Evolutionary conservation across 169 alveolate species (phyloP), one percentile per base, ranked within the genome.

Genomic region (Plasmodium reichenowi): DNA sequence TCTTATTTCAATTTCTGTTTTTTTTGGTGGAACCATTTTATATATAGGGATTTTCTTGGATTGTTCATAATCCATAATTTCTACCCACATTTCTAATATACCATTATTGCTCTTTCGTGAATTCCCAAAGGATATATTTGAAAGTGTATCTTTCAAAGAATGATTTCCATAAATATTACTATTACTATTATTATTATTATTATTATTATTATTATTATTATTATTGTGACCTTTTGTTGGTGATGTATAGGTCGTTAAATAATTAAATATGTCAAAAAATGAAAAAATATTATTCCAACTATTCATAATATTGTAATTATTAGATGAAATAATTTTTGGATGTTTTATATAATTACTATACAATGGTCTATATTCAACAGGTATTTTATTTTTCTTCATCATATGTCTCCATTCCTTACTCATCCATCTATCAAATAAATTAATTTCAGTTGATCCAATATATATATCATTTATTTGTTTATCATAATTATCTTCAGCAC

Each of bases 361-460:
- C 72, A 97, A 88, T 26, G 97, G 94, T 6, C 98, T 91, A 62
- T 95, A 94, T 87, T 97, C 98, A 45, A 95, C 93, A 5, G 98
- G 98, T 8, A 97, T 87, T 63, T 71, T 88, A 75, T 95, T 95
- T 68, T 93, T 95, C 70, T 96, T 87, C 96, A 95, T 91, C 96
- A 96, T 93, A 66, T 92, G 93, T 89, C 95, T 97, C 98, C 98
- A 97, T 48, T 93, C 94, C 15, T 92, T 93, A 59, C 97, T 94
- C 83, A 94, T 95, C 98, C 98, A 96, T 56, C 98, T 83, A 88
- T 96, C 96, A 75, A 95, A 97, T 74, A 97, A 88, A 92, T 97
- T 97, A 59, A 97, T 91, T 38, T 88, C 93, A n/a, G 98, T 97
- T 20, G 96, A 93, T 10, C 97, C 98, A n/a, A 96, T 88, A 85